These are phyloP conservation scores for Russula foetens DNA, from an alignment of 768 basidiomycete genomes.

Conservation along the genomic window DNA sequence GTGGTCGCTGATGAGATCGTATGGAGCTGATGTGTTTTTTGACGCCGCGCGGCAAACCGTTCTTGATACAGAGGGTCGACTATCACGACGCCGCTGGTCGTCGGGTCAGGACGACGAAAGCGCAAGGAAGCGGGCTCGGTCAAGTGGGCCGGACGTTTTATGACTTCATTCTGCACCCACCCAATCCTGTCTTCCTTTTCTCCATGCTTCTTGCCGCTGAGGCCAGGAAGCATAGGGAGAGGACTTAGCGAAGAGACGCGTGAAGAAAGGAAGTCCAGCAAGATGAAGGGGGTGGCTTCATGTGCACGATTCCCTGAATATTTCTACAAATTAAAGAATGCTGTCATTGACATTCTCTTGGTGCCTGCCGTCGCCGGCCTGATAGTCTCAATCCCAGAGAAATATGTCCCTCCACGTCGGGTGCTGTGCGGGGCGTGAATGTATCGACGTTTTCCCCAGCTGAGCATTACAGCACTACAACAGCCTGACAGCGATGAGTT, in stretches of 20 bases:
- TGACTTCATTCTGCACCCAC: not conserved
- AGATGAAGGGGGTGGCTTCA: not conserved
- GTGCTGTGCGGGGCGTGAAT: no score
- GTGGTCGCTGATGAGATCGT: not conserved
- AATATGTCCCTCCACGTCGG: not conserved
- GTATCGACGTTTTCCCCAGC: not conserved
- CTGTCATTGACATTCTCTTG: not conserved
- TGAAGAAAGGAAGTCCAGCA: not conserved
- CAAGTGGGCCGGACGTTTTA: not conserved
- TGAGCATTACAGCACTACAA: not conserved
- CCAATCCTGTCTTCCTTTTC: not conserved
- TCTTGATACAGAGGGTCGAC: not conserved
- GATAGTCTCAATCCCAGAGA: not conserved
- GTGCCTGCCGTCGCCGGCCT: not conserved
- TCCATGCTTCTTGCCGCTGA: not conserved
- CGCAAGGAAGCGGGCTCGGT: not conserved
- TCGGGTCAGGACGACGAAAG: not conserved
- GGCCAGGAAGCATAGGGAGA: not conserved
- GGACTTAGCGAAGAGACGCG: constrained; percentile 3
- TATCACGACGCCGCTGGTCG: not conserved
- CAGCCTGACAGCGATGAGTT: not conserved
- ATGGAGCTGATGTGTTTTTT: not conserved
- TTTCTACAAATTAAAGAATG: not conserved
- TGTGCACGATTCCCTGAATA: not conserved
- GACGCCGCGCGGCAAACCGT: not conserved